These are phyloP conservation scores for Phytomonas serpens DNA, from an alignment of 208 protist species.

Conservation along the genomic window DNA sequence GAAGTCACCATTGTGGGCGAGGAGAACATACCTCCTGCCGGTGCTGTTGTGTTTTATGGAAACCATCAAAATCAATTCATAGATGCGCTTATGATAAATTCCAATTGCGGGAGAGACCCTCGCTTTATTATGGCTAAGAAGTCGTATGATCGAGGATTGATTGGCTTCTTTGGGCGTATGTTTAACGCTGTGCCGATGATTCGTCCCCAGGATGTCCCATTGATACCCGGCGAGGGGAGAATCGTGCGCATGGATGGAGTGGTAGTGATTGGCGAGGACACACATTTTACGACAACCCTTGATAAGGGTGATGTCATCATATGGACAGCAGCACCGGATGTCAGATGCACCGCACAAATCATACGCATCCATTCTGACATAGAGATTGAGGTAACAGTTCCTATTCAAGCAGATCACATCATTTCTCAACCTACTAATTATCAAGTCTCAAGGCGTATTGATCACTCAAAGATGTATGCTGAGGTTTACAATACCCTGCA, in stretches of 20 bases:
- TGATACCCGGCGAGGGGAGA: conserved; percentile 36
- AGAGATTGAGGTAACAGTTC: conserved; percentile 71
- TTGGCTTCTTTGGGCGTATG: conserved; percentile 77
- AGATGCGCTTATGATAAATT: conserved; percentile 88
- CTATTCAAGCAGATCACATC: conserved; percentile 22
- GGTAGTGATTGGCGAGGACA: conserved; percentile 57
- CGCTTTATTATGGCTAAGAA: conserved; percentile 92
- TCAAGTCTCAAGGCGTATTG: conserved; percentile 78
- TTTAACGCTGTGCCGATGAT: conserved; percentile 90
- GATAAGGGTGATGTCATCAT: conserved; percentile 63
- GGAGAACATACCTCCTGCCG: conserved; percentile 84
- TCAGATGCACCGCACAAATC: conserved; percentile 65
- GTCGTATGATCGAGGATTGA: conserved; percentile 69
- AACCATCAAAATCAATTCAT: conserved; percentile 93
- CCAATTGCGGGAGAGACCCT: conserved; percentile 59
- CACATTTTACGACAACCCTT: conserved; percentile 55
- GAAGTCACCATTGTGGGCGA: conserved; percentile 84
- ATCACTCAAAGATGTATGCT: conserved; percentile 89
- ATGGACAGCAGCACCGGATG: conserved; percentile 26
- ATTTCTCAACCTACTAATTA: conserved; percentile 32
- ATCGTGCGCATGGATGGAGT: conserved; percentile 37
- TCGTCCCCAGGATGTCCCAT: conserved; percentile 86
- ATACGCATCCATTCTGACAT: conserved; percentile 50
- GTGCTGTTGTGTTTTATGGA: conserved; percentile 90
- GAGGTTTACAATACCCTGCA: conserved; percentile 84